Evolutionary conservation across 2,329 filamentous ascomycete genomes (phyloP).

Genomic region (Cercospora nicotianae): DNA sequence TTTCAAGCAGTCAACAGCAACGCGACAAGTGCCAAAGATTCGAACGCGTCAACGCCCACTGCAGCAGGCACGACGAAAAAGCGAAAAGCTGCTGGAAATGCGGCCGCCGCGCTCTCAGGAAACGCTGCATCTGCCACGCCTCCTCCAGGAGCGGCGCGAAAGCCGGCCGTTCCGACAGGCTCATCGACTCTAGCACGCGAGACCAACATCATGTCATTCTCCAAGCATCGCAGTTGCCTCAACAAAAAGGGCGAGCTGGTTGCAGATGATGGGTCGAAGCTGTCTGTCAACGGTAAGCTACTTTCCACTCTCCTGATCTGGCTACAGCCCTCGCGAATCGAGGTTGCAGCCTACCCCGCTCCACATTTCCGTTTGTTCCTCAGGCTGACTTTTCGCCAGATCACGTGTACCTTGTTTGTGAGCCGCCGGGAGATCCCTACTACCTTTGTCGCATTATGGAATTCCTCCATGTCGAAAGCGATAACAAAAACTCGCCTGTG

Average conservation of each 20-base stretch:
- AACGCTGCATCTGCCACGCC: constrained; percentile 29
- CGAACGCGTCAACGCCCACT: constrained; percentile 53
- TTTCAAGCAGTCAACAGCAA: constrained; percentile 18
- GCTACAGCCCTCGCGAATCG: constrained; percentile 20
- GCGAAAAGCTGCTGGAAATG: constrained; percentile 69
- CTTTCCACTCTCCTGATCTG: constrained; percentile 18
- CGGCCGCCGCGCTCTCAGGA: constrained; percentile 31
- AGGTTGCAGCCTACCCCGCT: constrained; percentile 33
- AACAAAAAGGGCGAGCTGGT: constrained; percentile 72
- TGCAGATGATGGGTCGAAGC: constrained; percentile 84
- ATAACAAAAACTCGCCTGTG: constrained; percentile 70
- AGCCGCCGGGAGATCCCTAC: constrained; percentile 96
- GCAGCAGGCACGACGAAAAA: constrained; percentile 69
- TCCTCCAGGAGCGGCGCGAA: constrained; percentile 30
- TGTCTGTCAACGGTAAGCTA: constrained; percentile 79
- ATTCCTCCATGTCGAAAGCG: constrained; percentile 76
- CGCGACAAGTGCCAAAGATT: constrained; percentile 22
- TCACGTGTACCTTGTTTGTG: constrained; percentile 94
- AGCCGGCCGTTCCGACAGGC: constrained; percentile 41
- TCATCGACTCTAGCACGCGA: constrained; percentile 54
- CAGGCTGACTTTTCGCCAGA: constrained; percentile 53
- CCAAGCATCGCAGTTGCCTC: constrained; percentile 65
- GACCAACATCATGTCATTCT: constrained; percentile 88
- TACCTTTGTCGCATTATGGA: constrained; percentile 98
- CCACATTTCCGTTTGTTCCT: constrained; percentile 17